phyloP scores from a whole-genome alignment of 2,329 filamentous ascomycete species.

The Fusarium liriodendri region DNA sequence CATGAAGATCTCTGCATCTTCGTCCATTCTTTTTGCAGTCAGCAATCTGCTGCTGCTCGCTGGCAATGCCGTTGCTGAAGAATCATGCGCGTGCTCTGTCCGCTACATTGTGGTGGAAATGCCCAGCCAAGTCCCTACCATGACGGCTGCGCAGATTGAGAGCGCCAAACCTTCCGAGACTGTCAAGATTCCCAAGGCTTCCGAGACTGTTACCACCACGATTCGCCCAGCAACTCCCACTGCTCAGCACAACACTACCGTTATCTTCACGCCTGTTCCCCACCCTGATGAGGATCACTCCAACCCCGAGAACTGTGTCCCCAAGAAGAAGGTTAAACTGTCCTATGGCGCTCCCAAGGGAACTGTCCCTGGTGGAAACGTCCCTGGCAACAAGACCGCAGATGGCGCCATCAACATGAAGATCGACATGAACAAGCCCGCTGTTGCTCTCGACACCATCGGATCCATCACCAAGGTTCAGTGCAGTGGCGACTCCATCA shows the following conservation, averaged over 20 bases:
- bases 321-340: conserved; percentile 21
- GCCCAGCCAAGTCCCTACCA: not conserved
- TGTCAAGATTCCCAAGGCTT: not conserved
- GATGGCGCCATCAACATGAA: conserved; percentile 24
- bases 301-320: conserved; percentile 19
- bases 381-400: not conserved
- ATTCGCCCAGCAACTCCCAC: not conserved
- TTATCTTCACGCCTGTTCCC: conserved; percentile 23
- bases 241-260: conserved; percentile 2
- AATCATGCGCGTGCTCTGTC: not conserved
- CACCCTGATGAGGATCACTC: conserved; percentile 12
- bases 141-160: not conserved
- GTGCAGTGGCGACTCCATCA: conserved; percentile 15
- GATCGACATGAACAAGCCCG: conserved; percentile 28
- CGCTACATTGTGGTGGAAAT: conserved; percentile 5
- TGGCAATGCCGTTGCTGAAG: not conserved
- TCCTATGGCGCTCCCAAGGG: conserved; percentile 13
- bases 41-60: not conserved
- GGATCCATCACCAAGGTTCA: conserved; percentile 17
- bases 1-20: conserved; percentile 1
- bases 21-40: conserved; percentile 3
- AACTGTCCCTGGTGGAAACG: not conserved
- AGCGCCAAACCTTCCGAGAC: not conserved
- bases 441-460: conserved; percentile 32
- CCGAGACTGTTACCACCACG: not conserved